Evolutionary conservation across 768 basidiomycete genomes (phyloP).

Genomic region (Lactarius sp.): DNA sequence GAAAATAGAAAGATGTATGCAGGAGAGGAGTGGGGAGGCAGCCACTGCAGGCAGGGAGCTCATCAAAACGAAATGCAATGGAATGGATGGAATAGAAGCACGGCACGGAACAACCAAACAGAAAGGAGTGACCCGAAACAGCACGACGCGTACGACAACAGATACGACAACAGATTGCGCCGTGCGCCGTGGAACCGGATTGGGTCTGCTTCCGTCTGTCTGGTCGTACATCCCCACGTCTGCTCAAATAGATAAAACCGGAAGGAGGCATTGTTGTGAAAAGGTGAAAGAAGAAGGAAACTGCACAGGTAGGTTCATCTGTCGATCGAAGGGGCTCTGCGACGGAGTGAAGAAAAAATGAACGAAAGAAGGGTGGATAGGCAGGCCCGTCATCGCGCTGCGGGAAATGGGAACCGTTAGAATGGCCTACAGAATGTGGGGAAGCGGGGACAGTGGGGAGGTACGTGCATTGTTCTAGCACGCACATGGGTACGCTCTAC

Average conservation of each 20-base stretch:
- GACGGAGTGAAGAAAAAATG: background rate
- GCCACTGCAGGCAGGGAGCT: background rate
- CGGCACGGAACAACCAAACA: background rate
- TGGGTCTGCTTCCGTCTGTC: background rate
- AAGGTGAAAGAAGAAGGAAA: background rate
- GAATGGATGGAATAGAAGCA: slow-evolving; percentile 10
- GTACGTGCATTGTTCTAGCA: background rate
- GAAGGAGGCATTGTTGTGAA: background rate
- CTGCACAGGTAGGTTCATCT: background rate
- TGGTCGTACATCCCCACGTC: background rate
- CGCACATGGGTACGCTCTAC: background rate
- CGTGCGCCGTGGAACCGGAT: background rate
- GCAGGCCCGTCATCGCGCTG: background rate
- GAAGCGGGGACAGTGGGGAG: slow-evolving; percentile 6
- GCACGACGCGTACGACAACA: background rate
- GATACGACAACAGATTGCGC: background rate
- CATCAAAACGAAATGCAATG: background rate
- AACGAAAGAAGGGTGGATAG: background rate
- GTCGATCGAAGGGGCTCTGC: background rate
- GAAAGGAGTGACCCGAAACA: background rate
- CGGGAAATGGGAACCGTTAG: background rate
- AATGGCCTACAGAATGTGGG: slow-evolving; percentile 1
- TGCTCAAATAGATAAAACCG: background rate
- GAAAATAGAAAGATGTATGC: background rate
- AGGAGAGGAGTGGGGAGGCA: background rate